phyloP scores from a whole-genome alignment of 2,329 filamentous ascomycete species.

The Coleophoma crateriformis region DNA sequence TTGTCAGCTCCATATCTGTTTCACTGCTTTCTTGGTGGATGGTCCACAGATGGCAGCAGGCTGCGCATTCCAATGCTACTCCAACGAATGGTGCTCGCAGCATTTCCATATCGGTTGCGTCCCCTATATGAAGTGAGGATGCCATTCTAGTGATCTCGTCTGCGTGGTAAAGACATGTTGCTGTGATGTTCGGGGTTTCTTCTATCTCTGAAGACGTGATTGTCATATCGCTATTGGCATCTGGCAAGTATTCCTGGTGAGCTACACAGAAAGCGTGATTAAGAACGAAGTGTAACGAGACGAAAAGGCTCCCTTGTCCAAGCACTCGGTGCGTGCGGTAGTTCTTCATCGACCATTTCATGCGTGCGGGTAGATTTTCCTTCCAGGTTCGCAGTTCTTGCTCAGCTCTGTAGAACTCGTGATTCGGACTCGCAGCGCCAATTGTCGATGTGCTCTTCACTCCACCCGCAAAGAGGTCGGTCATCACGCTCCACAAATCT shows the following conservation, averaged over 20 bases:
- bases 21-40: background rate
- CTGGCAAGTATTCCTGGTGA: background rate
- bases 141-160: conserved; percentile 1
- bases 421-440: background rate
- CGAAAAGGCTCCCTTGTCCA: background rate
- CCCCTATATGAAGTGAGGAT: background rate
- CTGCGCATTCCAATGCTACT: background rate
- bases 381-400: background rate
- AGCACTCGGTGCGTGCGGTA: background rate
- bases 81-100: background rate
- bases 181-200: background rate
- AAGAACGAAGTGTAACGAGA: background rate
- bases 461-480: background rate
- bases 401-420: background rate
- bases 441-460: background rate
- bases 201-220: background rate
- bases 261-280: background rate
- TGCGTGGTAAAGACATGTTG: background rate
- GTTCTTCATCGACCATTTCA: background rate
- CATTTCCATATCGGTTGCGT: background rate
- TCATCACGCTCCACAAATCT: background rate
- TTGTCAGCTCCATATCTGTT: background rate
- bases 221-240: background rate
- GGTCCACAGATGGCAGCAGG: background rate
- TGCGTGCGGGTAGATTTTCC: background rate